Conservation (phyloP, 441 rosid genomes). For the Populus tomentosa region DNA sequence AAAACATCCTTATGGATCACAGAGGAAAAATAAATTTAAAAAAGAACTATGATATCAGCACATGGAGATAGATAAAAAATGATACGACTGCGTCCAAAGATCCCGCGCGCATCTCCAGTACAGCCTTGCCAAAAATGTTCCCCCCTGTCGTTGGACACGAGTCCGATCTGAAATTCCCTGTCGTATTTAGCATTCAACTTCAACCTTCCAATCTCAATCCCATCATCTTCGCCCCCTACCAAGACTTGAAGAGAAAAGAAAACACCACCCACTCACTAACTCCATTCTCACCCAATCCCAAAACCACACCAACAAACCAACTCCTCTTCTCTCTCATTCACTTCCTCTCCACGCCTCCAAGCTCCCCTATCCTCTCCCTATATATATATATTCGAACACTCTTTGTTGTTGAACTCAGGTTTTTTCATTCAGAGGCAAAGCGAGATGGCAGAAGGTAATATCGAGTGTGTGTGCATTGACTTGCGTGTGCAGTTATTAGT, state of each 20-base stretch:
- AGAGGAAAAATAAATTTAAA: too few relatives aligned
- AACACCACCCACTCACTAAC: not conserved
- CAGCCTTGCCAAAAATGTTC: not conserved
- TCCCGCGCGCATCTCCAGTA: not conserved
- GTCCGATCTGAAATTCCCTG: not conserved
- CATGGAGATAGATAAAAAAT: not conserved
- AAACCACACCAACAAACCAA: not conserved
- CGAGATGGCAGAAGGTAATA: slow-evolving; percentile 25
- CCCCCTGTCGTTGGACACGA: not conserved
- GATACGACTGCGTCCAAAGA: not conserved
- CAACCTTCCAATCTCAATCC: slow-evolving; percentile 21
- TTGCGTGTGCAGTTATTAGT: not conserved
- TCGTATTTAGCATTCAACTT: not conserved
- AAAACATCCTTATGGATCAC: too few relatives aligned
- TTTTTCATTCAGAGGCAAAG: not conserved
- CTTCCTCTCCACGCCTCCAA: not conserved
- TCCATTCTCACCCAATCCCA: not conserved
- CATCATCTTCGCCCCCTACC: slow-evolving; percentile 10
- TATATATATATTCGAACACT: not conserved
- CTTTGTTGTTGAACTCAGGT: not conserved
- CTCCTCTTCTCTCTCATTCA: not conserved
- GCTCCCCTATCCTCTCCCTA: not conserved
- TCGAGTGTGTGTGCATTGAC: not conserved
- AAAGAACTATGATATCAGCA: not conserved
- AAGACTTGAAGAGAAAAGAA: not conserved